Evolutionary conservation across 352 stramenopile species (phyloP).

Genomic region (Discostella stelligera): DNA sequence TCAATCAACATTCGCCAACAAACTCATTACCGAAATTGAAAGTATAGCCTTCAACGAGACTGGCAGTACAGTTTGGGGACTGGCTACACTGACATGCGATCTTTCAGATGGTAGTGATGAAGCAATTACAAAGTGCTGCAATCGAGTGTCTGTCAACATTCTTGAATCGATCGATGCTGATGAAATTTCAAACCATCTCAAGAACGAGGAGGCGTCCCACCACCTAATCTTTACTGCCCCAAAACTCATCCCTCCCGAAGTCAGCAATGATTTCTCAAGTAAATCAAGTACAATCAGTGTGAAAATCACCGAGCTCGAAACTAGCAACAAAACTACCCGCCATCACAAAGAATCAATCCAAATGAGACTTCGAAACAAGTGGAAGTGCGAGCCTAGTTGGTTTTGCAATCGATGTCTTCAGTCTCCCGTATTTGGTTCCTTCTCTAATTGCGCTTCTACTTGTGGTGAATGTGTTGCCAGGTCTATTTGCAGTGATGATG

Average conservation of each 20-base stretch:
- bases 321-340: neutral
- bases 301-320: constrained; percentile 8
- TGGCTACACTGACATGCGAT: constrained; percentile 41
- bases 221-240: constrained; percentile 41
- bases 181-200: constrained; percentile 9
- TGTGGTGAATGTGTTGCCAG: constrained; percentile 39
- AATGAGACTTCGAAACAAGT: constrained; percentile 26
- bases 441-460: constrained; percentile 41
- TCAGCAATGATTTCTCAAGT: neutral
- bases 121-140: constrained; percentile 28
- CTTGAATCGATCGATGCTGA: constrained; percentile 23
- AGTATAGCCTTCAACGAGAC: constrained; percentile 15
- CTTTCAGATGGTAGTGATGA: constrained; percentile 16
- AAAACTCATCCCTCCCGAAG: constrained; percentile 4
- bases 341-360: constrained; percentile 45
- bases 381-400: constrained; percentile 47
- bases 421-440: constrained; percentile 41
- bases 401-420: constrained; percentile 55
- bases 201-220: constrained; percentile 8
- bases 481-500: constrained; percentile 34
- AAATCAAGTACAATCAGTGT: constrained; percentile 2
- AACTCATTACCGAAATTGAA: constrained; percentile 29
- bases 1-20: constrained; percentile 48
- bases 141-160: constrained; percentile 38
- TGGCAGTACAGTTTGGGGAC: constrained; percentile 26